These are phyloP conservation scores for Mortierella sp. DNA, from an alignment of 371 early-diverging fungal species.

Conservation along the genomic window DNA sequence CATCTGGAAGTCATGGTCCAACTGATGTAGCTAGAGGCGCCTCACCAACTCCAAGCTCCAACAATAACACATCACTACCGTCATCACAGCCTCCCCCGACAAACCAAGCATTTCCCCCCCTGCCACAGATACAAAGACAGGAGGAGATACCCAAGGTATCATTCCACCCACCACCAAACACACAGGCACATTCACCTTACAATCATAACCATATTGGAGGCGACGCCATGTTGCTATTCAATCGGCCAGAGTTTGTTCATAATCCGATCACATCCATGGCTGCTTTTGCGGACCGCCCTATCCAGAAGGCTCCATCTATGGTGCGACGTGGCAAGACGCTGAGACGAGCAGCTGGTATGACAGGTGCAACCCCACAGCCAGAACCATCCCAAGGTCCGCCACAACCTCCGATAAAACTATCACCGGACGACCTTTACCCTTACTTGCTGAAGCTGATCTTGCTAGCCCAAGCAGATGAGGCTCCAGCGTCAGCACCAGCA, in stretches of 20 bases:
- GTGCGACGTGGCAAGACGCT: conserved; percentile 42
- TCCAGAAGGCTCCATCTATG: conserved; percentile 47
- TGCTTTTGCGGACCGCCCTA: conserved; percentile 37
- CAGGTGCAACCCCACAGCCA: conserved; percentile 17
- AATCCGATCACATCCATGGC: conserved; percentile 49
- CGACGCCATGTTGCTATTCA: conserved; percentile 34
- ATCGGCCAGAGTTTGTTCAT: conserved; percentile 37
- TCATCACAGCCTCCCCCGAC: background rate
- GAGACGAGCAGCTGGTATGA: conserved; percentile 41
- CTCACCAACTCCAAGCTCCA: conserved; percentile 5
- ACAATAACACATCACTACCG: background rate
- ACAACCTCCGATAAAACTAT: conserved; percentile 7
- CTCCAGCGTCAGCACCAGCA: conserved; percentile 16
- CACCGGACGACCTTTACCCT: conserved; percentile 42
- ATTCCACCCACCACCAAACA: conserved; percentile 15
- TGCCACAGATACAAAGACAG: conserved; percentile 2
- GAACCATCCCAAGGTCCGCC: conserved; percentile 13
- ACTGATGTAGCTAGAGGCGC: background rate
- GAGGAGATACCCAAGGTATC: conserved; percentile 16
- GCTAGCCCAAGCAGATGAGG: conserved; percentile 41
- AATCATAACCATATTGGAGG: conserved; percentile 47
- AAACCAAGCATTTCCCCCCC: conserved; percentile 9
- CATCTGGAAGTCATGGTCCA: background rate
- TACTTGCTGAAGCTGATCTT: conserved; percentile 42
- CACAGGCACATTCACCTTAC: conserved; percentile 6